Evolutionary conservation across 2,329 filamentous ascomycete genomes (phyloP), one percentile per base, ranked within the genome.

Genomic region (Cadophora sp.): DNA sequence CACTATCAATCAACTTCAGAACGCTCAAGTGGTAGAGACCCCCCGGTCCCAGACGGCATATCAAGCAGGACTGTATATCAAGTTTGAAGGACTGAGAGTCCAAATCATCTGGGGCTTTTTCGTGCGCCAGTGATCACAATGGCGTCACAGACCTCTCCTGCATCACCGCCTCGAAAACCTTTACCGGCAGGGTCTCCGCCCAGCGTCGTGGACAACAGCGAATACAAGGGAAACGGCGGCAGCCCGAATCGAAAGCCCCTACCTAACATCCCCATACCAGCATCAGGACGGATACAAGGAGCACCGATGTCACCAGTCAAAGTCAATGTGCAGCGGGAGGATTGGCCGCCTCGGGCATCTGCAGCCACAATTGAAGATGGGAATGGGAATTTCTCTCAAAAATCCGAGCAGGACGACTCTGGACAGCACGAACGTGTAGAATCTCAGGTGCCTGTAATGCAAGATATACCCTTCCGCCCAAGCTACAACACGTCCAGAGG

Each of bases 221-320:
- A 75, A 50, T 69, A 43, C 29, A 74, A 74, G 62, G 75, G 76
- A 53, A 76, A 77, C 61, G 58, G 55, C 50, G 69, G 63, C 22
- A 68, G 24, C 29, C n/a, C 34, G 19, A 40, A 31, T 43, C 65
- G 72, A 50, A 74, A 76, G 64, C 62, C 68, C 46, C 51, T 75
- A 37, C 69, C 72, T 14, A 40, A 61, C 12, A 70, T 74, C 61
- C 69, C 74, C 16, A 72, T 74, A 48, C 72, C 75, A n/a, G 37
- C 71, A 4, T 65, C 69, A 51, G 74, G 73, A 16, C 71, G 81
- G 68, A 79, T 88, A 68, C 82, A 83, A 69, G 82, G 84, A 62
- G 81, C 83, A 19, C 86, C 87, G 34, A 80, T 84, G 31, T 89
- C 87, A 50, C 86, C 87, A 22, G 85, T 87, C 66, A 82, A 80